Base-by-base conservation (phyloP, 1,139 yeast species). In the Pichia sp. region DNA sequence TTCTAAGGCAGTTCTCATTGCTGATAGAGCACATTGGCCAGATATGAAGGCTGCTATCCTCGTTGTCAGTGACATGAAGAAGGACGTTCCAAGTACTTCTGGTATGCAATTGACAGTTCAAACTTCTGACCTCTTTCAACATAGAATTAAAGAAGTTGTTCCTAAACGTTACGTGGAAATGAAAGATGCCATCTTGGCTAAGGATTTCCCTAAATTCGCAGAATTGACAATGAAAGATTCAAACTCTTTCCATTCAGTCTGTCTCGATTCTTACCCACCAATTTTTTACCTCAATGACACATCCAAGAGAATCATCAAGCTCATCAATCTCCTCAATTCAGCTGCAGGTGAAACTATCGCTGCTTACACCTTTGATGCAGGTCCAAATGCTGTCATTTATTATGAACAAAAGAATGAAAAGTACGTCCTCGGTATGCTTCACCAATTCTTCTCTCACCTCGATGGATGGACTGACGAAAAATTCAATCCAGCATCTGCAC, bases 311-410 rank as follows among this genome's bases (percentile, higher is more conserved):
- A 77, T 88, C 55, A 84, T 93, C 50, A 84, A 83, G 51, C 67
- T 87, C 40, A 74, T 88, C 25, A 94, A 91, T 59, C 66, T 69
- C 40, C 75, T 91, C 58, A 91, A 91, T 56, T 78, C 69, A 46
- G 32, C 55, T 2, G 78, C 72, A 46, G 83, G 83, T 34, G 67
- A 71, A 50, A 70, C 71, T 14, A 69, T 87, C 37, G 96, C 95
- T 18, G 97, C 97, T 25, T 91, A 91, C 62, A 93, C 99, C 3
- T 91, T 83, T 55, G 99, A 91, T 60, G 99, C 99, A 27, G 99
- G 99, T 54, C 98, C 99, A 58, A 91, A 91, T 63, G 95, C 96
- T 12, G 99, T 91, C 33, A 74, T 91, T 44, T 91, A 91, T 66
- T 91, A 88, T 58, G 77, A 81, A 55, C 71, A 72, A 48, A 67